phyloP scores from a whole-genome alignment of 345 rosid species.

The Acer saccharum region DNA sequence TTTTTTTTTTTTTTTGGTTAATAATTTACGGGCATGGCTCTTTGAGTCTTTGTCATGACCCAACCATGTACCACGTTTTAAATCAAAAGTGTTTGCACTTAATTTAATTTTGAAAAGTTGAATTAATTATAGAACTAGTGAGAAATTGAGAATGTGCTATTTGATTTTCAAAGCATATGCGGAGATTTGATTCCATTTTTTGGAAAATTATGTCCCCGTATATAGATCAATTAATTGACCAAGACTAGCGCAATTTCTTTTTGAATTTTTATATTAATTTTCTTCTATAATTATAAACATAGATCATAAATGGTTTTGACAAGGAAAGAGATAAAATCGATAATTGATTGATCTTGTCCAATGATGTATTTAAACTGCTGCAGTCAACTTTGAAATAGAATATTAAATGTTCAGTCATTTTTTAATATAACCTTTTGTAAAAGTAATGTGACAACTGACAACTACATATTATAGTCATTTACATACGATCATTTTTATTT shows the following conservation, averaged over 20 bases:
- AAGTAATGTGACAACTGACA: no score
- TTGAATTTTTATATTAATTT: no score
- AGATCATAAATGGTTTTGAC: background rate
- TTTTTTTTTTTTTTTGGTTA: background rate
- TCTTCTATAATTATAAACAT: no score
- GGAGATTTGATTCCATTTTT: background rate
- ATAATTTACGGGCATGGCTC: background rate
- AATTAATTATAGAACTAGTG: background rate
- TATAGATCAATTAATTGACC: background rate
- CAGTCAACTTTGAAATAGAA: background rate
- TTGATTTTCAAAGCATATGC: background rate
- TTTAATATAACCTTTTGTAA: background rate
- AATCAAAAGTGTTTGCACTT: background rate
- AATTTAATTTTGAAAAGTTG: background rate
- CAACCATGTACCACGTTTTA: background rate
- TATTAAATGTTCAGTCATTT: no score
- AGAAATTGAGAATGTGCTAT: background rate
- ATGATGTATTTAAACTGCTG: background rate
- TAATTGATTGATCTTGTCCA: background rate
- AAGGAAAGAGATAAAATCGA: background rate
- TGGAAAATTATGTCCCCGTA: background rate
- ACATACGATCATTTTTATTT: no score
- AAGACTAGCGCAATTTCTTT: background rate
- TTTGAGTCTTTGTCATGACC: background rate
- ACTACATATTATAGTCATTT: no score